Base-by-base conservation (phyloP, 352 stramenopile genomes). In the Pythium chondricola region DNA sequence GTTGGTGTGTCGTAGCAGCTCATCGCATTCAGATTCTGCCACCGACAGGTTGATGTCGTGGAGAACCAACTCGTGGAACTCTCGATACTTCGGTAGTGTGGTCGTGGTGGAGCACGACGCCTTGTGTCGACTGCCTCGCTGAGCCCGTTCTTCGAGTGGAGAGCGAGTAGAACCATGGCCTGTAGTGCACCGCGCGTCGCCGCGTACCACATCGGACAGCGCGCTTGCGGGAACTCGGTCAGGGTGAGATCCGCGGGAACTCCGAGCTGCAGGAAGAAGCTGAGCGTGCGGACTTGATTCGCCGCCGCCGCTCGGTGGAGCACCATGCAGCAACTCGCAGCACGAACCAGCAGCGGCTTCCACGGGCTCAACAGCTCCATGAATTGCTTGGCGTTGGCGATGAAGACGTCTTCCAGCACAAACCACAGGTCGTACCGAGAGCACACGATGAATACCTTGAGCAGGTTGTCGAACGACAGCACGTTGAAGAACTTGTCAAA, bases 21-120 rank as follows among this genome's bases (percentile, higher is more conserved):
- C 35, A 86, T 78, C 0, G 64, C 58, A 36, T 62, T 60, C 26
- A 86, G 33, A 22, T 81, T 83, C 40, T 77, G 69, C 74, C 74
- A 86, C 20, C 52, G 70, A 40, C 74, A 82, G 0, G 30, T 55
- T 7, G 66, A 58, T 22, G 47, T 53, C 16, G 48, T 45, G 11
- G 52, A 48, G 6, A 57, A 42, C 38, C 43, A 59, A 39, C 63
- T 70, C 14, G 17, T 56, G 6, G 66, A 72, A 14, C 49, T 41
- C 18, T 21, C 9, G 3, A 71, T 69, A 8, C 43, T 62, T 4
- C 54, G 47, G 24, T 64, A 71, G 14, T 58, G 38, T 8, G 64
- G 40, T 3, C 29, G 22, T 5, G 62, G 27, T 0, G 21, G 11
- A 3, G 6, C 10, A n/a, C 6, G 20, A 1, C 22, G 36, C 37